Percentiles rank a stretch among this genome's conserved stretches.
phyloP scores from a whole-genome alignment of 306 rosid species.

The Cucurbita moschata region DNA sequence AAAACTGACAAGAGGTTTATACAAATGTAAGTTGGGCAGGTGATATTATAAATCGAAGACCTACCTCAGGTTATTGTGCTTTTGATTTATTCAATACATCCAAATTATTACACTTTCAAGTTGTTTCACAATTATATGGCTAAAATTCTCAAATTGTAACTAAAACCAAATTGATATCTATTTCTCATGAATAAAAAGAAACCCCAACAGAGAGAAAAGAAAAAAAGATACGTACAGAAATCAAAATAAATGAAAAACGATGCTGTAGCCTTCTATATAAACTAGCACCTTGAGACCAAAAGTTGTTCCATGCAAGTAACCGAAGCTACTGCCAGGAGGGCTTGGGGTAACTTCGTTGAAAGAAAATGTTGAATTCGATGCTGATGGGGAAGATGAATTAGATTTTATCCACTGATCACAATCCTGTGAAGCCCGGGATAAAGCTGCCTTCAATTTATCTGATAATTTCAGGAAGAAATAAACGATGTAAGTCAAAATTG shows the following conservation, averaged over 20 bases:
- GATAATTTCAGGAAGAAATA: slow-evolving; percentile 24
- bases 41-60: no score
- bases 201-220: background rate
- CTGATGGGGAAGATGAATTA: slow-evolving; percentile 39
- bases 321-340: slow-evolving; percentile 40
- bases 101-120: background rate
- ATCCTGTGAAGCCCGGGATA: slow-evolving; percentile 69
- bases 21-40: no score
- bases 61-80: no score
- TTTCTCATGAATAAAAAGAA: background rate
- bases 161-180: background rate
- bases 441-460: slow-evolving; percentile 82
- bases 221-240: background rate
- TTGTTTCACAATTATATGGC: background rate
- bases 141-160: background rate
- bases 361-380: slow-evolving; percentile 37
- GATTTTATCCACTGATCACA: slow-evolving; percentile 76
- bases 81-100: background rate
- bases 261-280: background rate
- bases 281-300: slow-evolving; percentile 69
- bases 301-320: slow-evolving; percentile 37
- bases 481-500: slow-evolving; percentile 17
- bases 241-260: background rate
- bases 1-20: no score
- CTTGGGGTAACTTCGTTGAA: slow-evolving; percentile 52